phyloP scores from a whole-genome alignment of 2,329 filamentous ascomycete genomes.

The Aspergillus unguis region DNA sequence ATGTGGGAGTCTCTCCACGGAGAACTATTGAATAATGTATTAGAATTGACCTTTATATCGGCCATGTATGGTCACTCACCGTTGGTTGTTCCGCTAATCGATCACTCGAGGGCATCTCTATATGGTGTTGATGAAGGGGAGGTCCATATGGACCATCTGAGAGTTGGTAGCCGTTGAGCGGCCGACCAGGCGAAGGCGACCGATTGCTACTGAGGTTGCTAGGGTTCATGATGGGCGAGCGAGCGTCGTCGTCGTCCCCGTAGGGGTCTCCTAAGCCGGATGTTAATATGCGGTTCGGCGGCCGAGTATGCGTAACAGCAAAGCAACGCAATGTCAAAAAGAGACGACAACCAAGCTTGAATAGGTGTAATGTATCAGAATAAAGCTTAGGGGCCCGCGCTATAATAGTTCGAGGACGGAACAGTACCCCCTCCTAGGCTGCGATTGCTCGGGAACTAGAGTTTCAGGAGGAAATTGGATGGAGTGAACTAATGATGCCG shows the following conservation, averaged over 20 bases:
- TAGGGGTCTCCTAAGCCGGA: slow-evolving; percentile 35
- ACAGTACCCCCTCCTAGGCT: background rate
- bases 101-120: slow-evolving; percentile 72
- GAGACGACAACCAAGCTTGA: background rate
- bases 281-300: slow-evolving; percentile 20
- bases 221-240: slow-evolving; percentile 50
- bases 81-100: slow-evolving; percentile 79
- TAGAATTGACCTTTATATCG: slow-evolving; percentile 5
- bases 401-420: background rate
- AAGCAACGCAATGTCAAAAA: background rate
- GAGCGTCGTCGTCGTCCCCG: slow-evolving; percentile 44
- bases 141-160: slow-evolving; percentile 69
- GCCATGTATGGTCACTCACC: slow-evolving; percentile 48
- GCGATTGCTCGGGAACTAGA: slow-evolving; percentile 11
- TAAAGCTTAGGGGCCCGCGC: background rate
- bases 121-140: slow-evolving; percentile 46
- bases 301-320: background rate
- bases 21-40: slow-evolving; percentile 52
- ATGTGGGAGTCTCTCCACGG: slow-evolving; percentile 64
- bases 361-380: background rate
- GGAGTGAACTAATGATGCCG: slow-evolving; percentile 18
- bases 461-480: slow-evolving; percentile 22
- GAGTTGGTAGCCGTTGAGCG: slow-evolving; percentile 73
- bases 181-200: slow-evolving; percentile 74
- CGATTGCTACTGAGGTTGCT: slow-evolving; percentile 51